phyloP scores from a whole-genome alignment of 495 filamentous ascomycete genomes.

The Talaromyces thailandensis region DNA sequence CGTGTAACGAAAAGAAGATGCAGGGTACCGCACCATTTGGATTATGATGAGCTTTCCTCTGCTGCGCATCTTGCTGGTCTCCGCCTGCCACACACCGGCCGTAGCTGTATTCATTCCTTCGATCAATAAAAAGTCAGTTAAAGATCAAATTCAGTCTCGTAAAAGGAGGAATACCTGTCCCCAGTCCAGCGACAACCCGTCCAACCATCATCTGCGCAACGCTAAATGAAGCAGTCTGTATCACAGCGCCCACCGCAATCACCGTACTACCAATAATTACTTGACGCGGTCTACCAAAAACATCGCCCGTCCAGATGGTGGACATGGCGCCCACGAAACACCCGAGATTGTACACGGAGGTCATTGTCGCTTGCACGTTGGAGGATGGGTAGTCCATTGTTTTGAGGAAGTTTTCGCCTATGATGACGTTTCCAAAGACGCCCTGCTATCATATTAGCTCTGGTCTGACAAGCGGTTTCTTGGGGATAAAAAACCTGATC shows the following conservation, averaged over 20 bases:
- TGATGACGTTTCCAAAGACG: constrained; percentile 24
- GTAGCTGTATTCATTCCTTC: constrained; percentile 48
- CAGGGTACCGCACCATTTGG: constrained; percentile 25
- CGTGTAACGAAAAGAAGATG: background rate
- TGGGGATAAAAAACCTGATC: background rate
- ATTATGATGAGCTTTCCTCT: constrained; percentile 48
- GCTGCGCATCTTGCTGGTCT: constrained; percentile 44
- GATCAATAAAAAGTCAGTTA: background rate
- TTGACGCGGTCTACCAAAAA: constrained; percentile 42
- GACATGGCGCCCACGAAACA: constrained; percentile 47
- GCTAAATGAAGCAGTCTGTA: constrained; percentile 44
- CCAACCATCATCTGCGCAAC: constrained; percentile 52
- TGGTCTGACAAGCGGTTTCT: background rate
- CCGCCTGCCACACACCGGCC: constrained; percentile 50
- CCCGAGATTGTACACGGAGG: constrained; percentile 49
- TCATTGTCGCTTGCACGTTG: constrained; percentile 19
- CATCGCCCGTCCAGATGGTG: constrained; percentile 39
- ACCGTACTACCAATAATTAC: constrained; percentile 43
- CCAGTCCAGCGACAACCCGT: constrained; percentile 28
- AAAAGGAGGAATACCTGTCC: background rate
- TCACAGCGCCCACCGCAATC: constrained; percentile 46
- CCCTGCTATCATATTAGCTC: constrained; percentile 6
- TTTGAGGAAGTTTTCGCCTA: constrained; percentile 17
- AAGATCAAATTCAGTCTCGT: background rate
- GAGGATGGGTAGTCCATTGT: constrained; percentile 9